Base-by-base conservation (phyloP, 2,329 filamentous ascomycete species). In the Penicillium janthinellum region DNA sequence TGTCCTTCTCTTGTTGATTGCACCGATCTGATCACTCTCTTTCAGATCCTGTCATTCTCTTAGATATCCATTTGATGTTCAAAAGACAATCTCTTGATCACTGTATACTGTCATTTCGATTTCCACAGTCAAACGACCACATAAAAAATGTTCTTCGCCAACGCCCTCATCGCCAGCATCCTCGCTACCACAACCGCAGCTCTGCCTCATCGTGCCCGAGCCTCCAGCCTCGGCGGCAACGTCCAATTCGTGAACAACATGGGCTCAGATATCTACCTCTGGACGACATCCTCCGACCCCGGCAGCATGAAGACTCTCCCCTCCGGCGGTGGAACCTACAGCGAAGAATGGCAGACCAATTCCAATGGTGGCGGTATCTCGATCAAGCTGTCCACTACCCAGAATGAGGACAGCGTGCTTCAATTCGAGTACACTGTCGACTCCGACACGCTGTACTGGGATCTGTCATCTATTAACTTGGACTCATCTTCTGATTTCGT, bases 381-480 rank as follows among this genome's bases (percentile, higher is more conserved):
- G 31, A 72, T 76, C 64, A 76, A 76, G 70, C 64, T 76, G 41
- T 67, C 72, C 42, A 67, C 68, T 57, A 54, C 62, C 31, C 12
- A 64, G 52, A 48, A 6, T 44, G 20, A 59, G 41, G 57, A 62
- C 35, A 63, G 58, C 17, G 66, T 68, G 5, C 64, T 68, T 28
- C 66, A 68, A 56, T 68, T 68, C 59, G 75, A 78, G 60, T 77
- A 77, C 69, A 77, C 74, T 45, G 59, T 69, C 28, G 47, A 66
- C 10, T 60, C 58, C 6, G 67, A 70, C 25, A 74, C 63, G 7
- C 67, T 77, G 45, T 77, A 59, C 70, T 77, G 74, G 72, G 75
- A 77, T 58, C 64, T 77, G 39, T 77, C 75, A 49, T 75, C 70
- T 57, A 75, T 77, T 64, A 66, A 77, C 59, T 62, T 74, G 52